These are phyloP conservation scores for Trypanosomatidae sp. DNA, from an alignment of 208 protist species.

Conservation along the genomic window DNA sequence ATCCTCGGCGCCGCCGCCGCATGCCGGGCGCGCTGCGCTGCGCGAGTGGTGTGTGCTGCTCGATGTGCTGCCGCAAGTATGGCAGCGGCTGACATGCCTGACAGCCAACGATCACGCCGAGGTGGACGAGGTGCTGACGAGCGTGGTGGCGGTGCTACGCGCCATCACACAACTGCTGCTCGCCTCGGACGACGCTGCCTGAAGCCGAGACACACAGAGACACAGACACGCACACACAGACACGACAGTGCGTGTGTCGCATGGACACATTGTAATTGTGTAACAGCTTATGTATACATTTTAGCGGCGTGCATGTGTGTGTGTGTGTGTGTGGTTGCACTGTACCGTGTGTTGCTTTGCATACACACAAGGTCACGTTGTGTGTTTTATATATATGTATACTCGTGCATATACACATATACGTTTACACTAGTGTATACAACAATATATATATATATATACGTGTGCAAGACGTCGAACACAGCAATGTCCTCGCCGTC, in stretches of 20 bases:
- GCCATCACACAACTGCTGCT: constrained; percentile 60
- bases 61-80: constrained; percentile 36
- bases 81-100: constrained; percentile 26
- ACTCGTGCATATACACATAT: constrained; percentile 4
- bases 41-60: constrained; percentile 56
- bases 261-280: too few relatives aligned
- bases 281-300: too few relatives aligned
- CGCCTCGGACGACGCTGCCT: constrained; percentile 49
- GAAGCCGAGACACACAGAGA: background rate
- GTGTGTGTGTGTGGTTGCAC: background rate
- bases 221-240: too few relatives aligned
- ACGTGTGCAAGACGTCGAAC: constrained; percentile 2
- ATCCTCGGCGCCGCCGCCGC: too few relatives aligned
- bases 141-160: constrained; percentile 49
- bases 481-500: background rate
- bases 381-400: too few relatives aligned
- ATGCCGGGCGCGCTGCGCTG: too few relatives aligned
- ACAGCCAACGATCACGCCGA: constrained; percentile 32
- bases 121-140: constrained; percentile 31
- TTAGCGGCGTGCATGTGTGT: too few relatives aligned
- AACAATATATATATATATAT: constrained; percentile 1
- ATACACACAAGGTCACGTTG: too few relatives aligned
- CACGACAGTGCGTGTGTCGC: too few relatives aligned
- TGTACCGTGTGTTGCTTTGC: background rate
- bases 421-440: constrained; percentile 2